Evolutionary conservation across 208 protist genomes (phyloP), one percentile per base, ranked within the genome.

Genomic region (Trichomonas gallinae): DNA sequence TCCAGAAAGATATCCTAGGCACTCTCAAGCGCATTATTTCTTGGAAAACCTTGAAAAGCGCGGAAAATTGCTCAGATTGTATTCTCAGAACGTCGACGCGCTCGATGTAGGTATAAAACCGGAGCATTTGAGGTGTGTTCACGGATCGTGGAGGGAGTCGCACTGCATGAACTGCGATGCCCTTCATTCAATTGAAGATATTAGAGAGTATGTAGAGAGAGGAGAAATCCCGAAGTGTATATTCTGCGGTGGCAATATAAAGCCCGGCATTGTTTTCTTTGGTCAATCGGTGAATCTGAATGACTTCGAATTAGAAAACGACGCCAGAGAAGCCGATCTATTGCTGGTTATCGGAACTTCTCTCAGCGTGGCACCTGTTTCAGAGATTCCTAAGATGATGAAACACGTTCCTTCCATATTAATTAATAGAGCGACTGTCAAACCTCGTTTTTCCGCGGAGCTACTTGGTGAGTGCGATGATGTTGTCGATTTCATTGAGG

Each of bases 221-320:
- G 40, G 44, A 38, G 13, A 23, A 51, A 38, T 93, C 31, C 87
- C 87, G 0, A 10, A 21, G 38, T 93, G 87, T 15, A 93, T 48
- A 48, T n/a, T 48, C 13, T 93, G 87, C 31, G 87, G 44, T 4
- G 87, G 87, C 15, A 21, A 48, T 1, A 51, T 93, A 1, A 93
- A 93, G 44, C 87, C 87, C 11, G 87, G 87, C 15, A 93, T 93
- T 38, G 87, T 93, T n/a, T 93, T 93, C 44, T 93, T 93, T 17
- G 44, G 44, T 13, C 87, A 93, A 51, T 23, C 17, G 9, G 34
- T 42, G 8, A 93, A 51, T 15, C n/a, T 93, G 8, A 21, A 93
- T 48, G 87, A 93, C 26, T 42, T 48, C 17, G 87, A 93, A 42
- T 48, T 93, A 93, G 26, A 38, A 51, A 48, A 48, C 51, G 87